Conservation (phyloP, 169 alveolate genomes). For the Cardiosporidium cionae region DNA sequence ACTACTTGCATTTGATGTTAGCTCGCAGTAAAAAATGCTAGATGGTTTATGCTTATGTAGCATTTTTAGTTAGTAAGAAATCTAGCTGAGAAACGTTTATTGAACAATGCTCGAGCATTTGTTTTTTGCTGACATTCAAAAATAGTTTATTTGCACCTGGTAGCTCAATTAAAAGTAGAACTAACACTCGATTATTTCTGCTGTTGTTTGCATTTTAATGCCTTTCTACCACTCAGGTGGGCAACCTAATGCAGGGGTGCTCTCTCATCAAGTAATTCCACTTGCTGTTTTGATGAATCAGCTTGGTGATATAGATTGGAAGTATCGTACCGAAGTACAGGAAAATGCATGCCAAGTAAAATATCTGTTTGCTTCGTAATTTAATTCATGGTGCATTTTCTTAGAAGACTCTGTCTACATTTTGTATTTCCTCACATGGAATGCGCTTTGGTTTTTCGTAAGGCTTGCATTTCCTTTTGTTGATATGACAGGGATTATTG, state of each 20-base stretch:
- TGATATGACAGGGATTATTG: constrained; percentile 8
- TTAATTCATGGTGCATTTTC: neutral
- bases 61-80: too few relatives aligned
- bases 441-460: too few relatives aligned
- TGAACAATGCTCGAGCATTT: too few relatives aligned
- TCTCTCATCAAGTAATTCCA: neutral
- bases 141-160: too few relatives aligned
- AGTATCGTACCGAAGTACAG: neutral
- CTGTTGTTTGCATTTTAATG: neutral
- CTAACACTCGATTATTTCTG: too few relatives aligned
- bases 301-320: neutral
- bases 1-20: too few relatives aligned
- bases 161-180: too few relatives aligned
- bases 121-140: too few relatives aligned
- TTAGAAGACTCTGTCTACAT: neutral
- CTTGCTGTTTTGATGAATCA: neutral
- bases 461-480: too few relatives aligned
- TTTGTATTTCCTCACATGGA: neutral
- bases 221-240: neutral
- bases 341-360: neutral
- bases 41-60: too few relatives aligned
- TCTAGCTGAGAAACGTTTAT: too few relatives aligned
- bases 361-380: neutral
- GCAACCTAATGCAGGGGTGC: neutral
- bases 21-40: too few relatives aligned